Evolutionary conservation across 768 basidiomycete genomes (phyloP), one percentile per base, ranked within the genome.

Genomic region (Fistulinella prunicolor): DNA sequence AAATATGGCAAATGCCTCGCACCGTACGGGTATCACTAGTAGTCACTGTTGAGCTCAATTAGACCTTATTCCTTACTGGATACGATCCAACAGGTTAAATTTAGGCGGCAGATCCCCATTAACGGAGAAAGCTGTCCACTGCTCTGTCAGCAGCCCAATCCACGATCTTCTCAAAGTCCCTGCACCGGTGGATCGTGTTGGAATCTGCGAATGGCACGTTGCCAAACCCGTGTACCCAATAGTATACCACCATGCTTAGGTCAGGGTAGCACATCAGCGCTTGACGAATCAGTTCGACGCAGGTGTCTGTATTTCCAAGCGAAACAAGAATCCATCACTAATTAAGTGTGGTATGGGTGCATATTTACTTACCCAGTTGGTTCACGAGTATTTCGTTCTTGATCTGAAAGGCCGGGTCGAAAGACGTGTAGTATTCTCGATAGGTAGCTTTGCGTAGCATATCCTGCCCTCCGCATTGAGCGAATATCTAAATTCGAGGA

Each of bases 121-220:
- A n/a, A n/a, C n/a, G n/a, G n/a, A n/a, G n/a, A 13, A n/a, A 17
- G 12, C 16, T 28, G 6, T 26, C 17, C n/a, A 44, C 14, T 13
- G 43, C 32, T 35, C n/a, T 34, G 32, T 21, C 3, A 19, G 34
- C 40, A 81, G 80, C 37, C 93, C 94, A 69, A 80, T 94, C 17
- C 83, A 87, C 4, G 91, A 96, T 93, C 60, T 73, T 94, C 3
- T 81, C 83, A 3, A 82, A 87, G 57, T 86, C 90, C 59, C 87
- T 90, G 84, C 32, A 47, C 57, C 17, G 55, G 55, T 40, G 57
- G 42, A 56, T 32, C n/a, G 26, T 19, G 4, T 29, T 37, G 20
- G 30, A 39, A 34, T 46, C 38, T 6, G 38, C 4, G 22, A 39
- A 21, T 1, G 46, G 46, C 2, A 17, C 2, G 0, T 17, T n/a